A percentile compares a stretch with the other conserved stretches of the same genome.
Evolutionary conservation across 768 basidiomycete genomes (phyloP).

Genomic region (Mycena amicta): DNA sequence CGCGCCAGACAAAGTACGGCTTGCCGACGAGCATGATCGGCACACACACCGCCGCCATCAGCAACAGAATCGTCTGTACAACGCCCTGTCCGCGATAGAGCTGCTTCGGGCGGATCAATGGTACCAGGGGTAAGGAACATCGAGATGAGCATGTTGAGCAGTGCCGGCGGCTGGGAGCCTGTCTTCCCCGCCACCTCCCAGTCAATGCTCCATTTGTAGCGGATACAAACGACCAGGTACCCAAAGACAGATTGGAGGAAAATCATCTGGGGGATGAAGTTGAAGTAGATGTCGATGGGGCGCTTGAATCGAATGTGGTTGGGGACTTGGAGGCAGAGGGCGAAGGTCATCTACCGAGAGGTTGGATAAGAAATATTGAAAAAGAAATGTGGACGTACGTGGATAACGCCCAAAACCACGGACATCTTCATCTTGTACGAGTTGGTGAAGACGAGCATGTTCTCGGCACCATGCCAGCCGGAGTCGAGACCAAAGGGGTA

Average conservation of each 20-base stretch:
- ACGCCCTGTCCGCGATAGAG: slow-evolving; percentile 87
- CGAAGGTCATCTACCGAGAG: slow-evolving; percentile 99
- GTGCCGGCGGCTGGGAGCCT: slow-evolving; percentile 74
- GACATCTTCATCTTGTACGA: slow-evolving; percentile 99
- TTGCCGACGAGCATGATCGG: slow-evolving; percentile 94
- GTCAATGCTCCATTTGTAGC: slow-evolving; percentile 97
- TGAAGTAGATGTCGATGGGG: slow-evolving; percentile 82
- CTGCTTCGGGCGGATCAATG: slow-evolving; percentile 64
- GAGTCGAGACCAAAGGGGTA: slow-evolving; percentile 97
- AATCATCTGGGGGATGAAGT: slow-evolving; percentile 96
- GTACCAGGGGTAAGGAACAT: slow-evolving; percentile 94
- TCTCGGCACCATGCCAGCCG: slow-evolving; percentile 92
- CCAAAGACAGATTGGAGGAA: slow-evolving; percentile 98
- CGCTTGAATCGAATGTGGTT: slow-evolving; percentile 96
- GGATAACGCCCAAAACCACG: slow-evolving; percentile 92
- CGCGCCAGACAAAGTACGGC: slow-evolving; percentile 90
- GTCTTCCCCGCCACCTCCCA: slow-evolving; percentile 85
- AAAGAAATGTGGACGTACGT: slow-evolving; percentile 69
- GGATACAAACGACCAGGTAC: slow-evolving; percentile 89
- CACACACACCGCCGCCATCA: slow-evolving; percentile 83
- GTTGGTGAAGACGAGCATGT: slow-evolving; percentile 91
- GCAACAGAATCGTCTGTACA: slow-evolving; percentile 77
- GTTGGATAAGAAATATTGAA: too few relatives aligned
- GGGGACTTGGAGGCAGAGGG: slow-evolving; percentile 91
- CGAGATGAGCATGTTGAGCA: slow-evolving; percentile 93